Conservation (phyloP, 345 rosid species). For the Orychophragmus violaceus region DNA sequence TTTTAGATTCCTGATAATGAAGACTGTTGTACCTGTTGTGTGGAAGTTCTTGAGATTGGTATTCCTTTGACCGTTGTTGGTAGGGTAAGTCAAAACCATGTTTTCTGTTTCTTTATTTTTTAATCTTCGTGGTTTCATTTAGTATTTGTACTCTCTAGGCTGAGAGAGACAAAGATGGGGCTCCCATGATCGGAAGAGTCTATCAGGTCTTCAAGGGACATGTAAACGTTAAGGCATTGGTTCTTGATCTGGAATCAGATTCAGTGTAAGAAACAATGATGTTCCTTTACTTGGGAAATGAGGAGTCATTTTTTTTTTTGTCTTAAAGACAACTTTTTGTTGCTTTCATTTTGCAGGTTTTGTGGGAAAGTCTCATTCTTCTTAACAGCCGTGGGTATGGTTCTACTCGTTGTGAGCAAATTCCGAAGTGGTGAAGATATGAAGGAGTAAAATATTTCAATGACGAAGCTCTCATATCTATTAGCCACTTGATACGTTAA, state of each 20-base stretch:
- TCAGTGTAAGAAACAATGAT: not conserved
- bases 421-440: no score
- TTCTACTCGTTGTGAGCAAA: no score
- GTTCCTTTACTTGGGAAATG: no score
- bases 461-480: no score
- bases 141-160: not conserved
- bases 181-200: not conserved
- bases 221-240: not conserved
- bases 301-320: no score
- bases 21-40: not conserved
- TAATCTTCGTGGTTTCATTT: not conserved
- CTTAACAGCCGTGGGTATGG: no score
- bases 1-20: not conserved
- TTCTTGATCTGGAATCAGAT: not conserved
- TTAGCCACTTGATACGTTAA: no score
- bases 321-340: no score
- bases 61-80: not conserved
- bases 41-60: not conserved
- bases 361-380: no score
- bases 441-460: no score
- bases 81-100: not conserved
- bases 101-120: not conserved
- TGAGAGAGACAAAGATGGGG: not conserved
- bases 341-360: no score
- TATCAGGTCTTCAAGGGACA: not conserved